Percentiles rank a stretch among this genome's conserved stretches.
Conservation (phyloP, 1,284 basidiomycete genomes). For the Microbotryum intermedium region DNA sequence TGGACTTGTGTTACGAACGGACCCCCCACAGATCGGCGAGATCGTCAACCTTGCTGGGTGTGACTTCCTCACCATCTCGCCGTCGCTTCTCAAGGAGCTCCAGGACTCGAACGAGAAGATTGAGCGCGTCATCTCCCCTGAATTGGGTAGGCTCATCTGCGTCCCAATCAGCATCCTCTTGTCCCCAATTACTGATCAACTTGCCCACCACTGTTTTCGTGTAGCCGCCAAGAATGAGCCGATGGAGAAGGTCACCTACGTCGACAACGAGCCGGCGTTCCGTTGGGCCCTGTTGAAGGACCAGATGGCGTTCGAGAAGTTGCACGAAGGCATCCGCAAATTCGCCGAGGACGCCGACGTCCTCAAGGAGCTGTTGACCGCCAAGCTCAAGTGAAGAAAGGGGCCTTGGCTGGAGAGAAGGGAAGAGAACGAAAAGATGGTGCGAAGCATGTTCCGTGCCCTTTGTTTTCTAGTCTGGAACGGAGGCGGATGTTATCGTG, state of each 20-base stretch:
- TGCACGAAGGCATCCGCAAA: constrained; percentile 66
- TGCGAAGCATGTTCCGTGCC: no score
- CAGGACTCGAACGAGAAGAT: constrained; percentile 68
- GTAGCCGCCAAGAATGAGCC: constrained; percentile 52
- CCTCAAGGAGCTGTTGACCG: constrained; percentile 71
- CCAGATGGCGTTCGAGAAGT: constrained; percentile 89
- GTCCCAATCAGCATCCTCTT: no score
- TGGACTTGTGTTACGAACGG: no score
- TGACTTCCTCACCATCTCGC: constrained; percentile 93
- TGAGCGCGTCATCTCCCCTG: constrained; percentile 72
- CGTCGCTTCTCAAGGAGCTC: constrained; percentile 82
- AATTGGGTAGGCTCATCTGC: constrained; percentile 47
- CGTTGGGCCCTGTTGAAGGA: constrained; percentile 82
- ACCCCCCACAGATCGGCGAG: constrained; percentile 60
- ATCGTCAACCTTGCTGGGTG: constrained; percentile 92
- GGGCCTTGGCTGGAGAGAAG: background rate
- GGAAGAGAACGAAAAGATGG: no score
- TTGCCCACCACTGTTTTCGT: constrained; percentile 1
- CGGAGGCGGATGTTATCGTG: no score
- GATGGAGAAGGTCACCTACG: constrained; percentile 70
- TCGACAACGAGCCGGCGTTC: constrained; percentile 94
- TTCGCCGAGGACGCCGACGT: constrained; percentile 91
- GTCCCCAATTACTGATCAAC: background rate
- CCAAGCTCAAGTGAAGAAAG: constrained; percentile 53
- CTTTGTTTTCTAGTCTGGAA: no score